Evolutionary conservation across 2,329 filamentous ascomycete genomes (phyloP), one percentile per base, ranked within the genome.

Genomic region (Alternaria angustiovoidea): DNA sequence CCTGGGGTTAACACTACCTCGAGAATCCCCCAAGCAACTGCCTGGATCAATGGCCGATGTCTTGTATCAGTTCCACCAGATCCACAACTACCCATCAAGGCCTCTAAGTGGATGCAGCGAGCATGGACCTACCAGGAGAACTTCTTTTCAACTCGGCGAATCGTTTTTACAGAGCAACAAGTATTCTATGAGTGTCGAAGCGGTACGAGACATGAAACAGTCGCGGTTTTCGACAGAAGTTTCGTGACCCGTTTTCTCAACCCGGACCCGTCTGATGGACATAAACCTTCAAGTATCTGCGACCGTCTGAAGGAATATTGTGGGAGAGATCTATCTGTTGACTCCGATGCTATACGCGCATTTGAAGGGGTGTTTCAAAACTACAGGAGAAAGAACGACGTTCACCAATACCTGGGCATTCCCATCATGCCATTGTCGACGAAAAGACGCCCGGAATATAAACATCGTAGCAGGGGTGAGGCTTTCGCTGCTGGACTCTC

Each of bases 381-480:
- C 0, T 2, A 2, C 24, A 24, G 24, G 24, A 24, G 2, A 24
- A 2, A 0, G 7, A 0, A 24, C 1, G 6, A 24, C 24, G 7
- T 24, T 24, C 24, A 24, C 0, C 24, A 24, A 24, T 24, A 24
- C 7, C 7, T 1, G 2, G 24, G 24, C 7, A 24, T 24, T 7
- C 24, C 24, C 7, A 7, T 24, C 7, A 7, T 24, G 24, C 7
- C 24, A 7, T 20, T 20, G 20, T 3, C 3, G 20, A 20, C 2
- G 20, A 2, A 20, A 20, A 20, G 18, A 20, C 18, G 18, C 18
- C 18, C 18, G 18, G 18, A 20, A 20, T 20, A 20, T 20, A 20
- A 20, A 3, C 32, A 34, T 16, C 11, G 32, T 6, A 36, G 32
- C 5, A 36, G 32, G 12, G 14, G 32, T 1, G 32, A 36, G 32